A percentile compares a stretch with the other conserved stretches of the same genome.
phyloP scores from a whole-genome alignment of 306 rosid genomes.

The Senna siamea region DNA sequence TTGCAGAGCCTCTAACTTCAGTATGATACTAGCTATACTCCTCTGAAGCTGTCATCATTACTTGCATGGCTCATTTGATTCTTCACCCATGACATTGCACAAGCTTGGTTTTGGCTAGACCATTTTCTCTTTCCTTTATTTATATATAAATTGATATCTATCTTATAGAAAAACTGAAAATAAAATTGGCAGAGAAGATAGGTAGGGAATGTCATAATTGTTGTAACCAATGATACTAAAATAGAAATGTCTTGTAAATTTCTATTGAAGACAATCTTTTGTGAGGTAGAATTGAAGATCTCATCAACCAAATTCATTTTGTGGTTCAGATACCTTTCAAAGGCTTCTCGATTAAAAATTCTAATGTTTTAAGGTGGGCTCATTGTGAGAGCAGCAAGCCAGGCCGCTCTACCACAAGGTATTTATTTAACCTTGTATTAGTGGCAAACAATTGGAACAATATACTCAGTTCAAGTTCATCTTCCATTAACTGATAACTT shows the following conservation, averaged over 20 bases:
- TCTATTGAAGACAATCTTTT: not conserved
- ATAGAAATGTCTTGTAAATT: constrained; percentile 2
- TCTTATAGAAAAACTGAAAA: constrained; percentile 13
- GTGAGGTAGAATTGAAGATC: constrained; percentile 33
- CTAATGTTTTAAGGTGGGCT: constrained; percentile 74
- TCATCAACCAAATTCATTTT: constrained; percentile 32
- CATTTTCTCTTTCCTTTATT: constrained; percentile 21
- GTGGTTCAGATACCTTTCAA: constrained; percentile 69
- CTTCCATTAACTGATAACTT: constrained; percentile 33
- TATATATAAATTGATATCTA: constrained; percentile 1
- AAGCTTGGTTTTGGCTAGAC: constrained; percentile 30
- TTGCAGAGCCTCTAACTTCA: constrained; percentile 73
- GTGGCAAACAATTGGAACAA: not conserved
- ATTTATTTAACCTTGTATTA: constrained; percentile 30
- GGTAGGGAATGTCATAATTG: not conserved
- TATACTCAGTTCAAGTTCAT: constrained; percentile 20
- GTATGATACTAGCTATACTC: constrained; percentile 54
- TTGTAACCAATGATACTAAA: not conserved
- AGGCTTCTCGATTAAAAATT: constrained; percentile 70
- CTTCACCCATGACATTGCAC: constrained; percentile 25
- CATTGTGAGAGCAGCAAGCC: constrained; percentile 92
- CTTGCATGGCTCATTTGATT: constrained; percentile 27
- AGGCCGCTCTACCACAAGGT: constrained; percentile 70
- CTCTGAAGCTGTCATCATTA: constrained; percentile 21
- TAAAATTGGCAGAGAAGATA: constrained; percentile 9